Percentiles rank a stretch among this genome's conserved stretches.
Conservation (phyloP, 805 yeast species). For the Hanseniaspora vineae region DNA sequence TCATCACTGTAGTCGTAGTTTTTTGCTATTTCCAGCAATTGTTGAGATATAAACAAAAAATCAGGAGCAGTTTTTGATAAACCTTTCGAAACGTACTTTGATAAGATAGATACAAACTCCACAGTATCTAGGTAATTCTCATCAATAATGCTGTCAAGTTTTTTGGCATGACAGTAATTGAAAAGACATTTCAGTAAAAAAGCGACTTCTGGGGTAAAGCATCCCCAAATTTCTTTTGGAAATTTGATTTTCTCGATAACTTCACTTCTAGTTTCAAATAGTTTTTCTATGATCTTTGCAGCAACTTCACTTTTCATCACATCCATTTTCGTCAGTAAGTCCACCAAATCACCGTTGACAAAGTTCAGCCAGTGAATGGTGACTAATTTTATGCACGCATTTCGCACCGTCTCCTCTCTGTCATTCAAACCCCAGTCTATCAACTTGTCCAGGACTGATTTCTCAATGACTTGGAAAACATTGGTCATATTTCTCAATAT, state of each 20-base stretch:
- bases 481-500: conserved; percentile 39
- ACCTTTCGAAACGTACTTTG: conserved; percentile 42
- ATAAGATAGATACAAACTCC: conserved; percentile 46
- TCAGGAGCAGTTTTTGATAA: conserved; percentile 30
- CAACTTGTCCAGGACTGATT: conserved; percentile 48
- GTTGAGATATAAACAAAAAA: conserved; percentile 60
- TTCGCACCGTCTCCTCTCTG: conserved; percentile 60
- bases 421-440: conserved; percentile 81
- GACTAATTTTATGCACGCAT: conserved; percentile 61
- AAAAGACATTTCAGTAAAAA: conserved; percentile 59
- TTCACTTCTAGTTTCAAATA: conserved; percentile 53
- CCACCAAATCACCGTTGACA: conserved; percentile 57
- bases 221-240: conserved; percentile 54
- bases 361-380: conserved; percentile 59
- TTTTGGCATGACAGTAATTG: conserved; percentile 45
- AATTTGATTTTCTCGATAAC: conserved; percentile 46
- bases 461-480: conserved; percentile 27
- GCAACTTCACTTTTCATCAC: conserved; percentile 59
- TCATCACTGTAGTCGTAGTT: conserved; percentile 83
- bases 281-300: conserved; percentile 47
- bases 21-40: conserved; percentile 52
- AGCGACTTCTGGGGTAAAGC: conserved; percentile 60
- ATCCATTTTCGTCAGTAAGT: conserved; percentile 57
- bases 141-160: conserved; percentile 44
- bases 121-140: conserved; percentile 68